Evolutionary conservation across 2,329 filamentous ascomycete species (phyloP).

Genomic region (Scytalidium lignicola): DNA sequence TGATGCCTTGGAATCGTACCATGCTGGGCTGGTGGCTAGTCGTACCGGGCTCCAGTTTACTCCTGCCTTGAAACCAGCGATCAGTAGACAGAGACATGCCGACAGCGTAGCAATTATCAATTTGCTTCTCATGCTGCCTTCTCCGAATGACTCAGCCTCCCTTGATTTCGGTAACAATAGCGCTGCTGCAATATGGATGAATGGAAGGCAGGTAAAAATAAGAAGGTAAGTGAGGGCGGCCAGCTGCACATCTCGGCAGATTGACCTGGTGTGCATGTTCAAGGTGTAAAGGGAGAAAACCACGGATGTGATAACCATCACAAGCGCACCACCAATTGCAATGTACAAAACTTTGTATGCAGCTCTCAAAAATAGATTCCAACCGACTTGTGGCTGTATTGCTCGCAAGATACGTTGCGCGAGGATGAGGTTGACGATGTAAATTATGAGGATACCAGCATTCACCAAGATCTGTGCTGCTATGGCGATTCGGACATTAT

Average conservation of each 20-base stretch:
- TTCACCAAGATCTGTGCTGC: slow-evolving; percentile 9
- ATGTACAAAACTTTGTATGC: slow-evolving; percentile 54
- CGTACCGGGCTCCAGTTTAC: slow-evolving; percentile 46
- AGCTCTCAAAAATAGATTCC: slow-evolving; percentile 48
- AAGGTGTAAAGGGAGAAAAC: slow-evolving; percentile 64
- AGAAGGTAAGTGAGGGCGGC: slow-evolving; percentile 56
- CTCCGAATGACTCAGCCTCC: slow-evolving; percentile 54
- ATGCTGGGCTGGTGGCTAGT: slow-evolving; percentile 49
- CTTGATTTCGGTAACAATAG: slow-evolving; percentile 39
- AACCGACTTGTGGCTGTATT: slow-evolving; percentile 64
- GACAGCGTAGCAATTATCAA: slow-evolving; percentile 54
- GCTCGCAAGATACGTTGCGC: slow-evolving; percentile 65
- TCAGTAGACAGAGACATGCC: slow-evolving; percentile 55
- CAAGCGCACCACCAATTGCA: slow-evolving; percentile 50
- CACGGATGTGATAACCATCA: slow-evolving; percentile 60
- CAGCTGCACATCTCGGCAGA: slow-evolving; percentile 58
- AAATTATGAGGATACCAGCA: slow-evolving; percentile 57
- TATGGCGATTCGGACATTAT: slow-evolving; percentile 8
- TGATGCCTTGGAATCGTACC: slow-evolving; percentile 63
- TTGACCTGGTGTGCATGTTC: slow-evolving; percentile 37
- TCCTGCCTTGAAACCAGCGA: slow-evolving; percentile 63
- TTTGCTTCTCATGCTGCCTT: slow-evolving; percentile 61
- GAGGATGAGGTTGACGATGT: slow-evolving; percentile 65
- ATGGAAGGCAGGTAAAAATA: slow-evolving; percentile 60
- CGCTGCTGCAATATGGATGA: slow-evolving; percentile 44